Base-by-base conservation (phyloP, 2,329 filamentous ascomycete genomes). In the Penicillium sp. region DNA sequence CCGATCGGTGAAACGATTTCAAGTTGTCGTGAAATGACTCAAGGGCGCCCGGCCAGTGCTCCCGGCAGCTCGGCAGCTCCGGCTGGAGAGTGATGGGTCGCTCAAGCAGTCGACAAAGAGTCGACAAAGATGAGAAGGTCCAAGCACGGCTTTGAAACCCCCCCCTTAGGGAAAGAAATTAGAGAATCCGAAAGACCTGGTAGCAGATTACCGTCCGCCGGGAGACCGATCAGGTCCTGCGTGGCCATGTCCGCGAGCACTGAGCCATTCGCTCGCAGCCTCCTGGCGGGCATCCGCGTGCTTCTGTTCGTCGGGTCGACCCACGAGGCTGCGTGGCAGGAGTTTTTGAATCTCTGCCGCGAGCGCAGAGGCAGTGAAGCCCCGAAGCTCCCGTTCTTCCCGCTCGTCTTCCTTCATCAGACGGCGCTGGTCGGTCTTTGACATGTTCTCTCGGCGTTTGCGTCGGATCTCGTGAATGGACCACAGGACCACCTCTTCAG, bases 401-500 rank as follows among this genome's bases (percentile, higher is more conserved):
- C 71, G 66, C 36, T 73, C 70, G 39, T 74, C 71, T 47, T 74
- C 71, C 47, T 70, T 70, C 40, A 68, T 55, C 28, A 74, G 47
- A 19, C 69, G 67, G 33, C 60, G 59, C 43, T 86, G 83, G 56
- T 94, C 84, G 13, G 62, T 47, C 71, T 96, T 95, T 63, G 78
- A 76, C 76, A 94, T 80, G 68, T 94, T 90, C 57, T 81, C 78
- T 36, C 93, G 83, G 57, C 91, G 85, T 58, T 91, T 79, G 47
- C 81, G 80, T 58, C 87, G 87, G 59, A 98, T 93, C 71, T 97
- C 93, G 54, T 90, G 83, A 70, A 93, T 84, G 48, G 96, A 88
- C 73, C 90, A 90, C 11, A 94, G 77, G 46, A 97, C 76, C 4
- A 95, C 91, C 49, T 93, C 86, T 65, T 98, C 93, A 0, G 91